Base-by-base conservation (phyloP, 2,329 filamentous ascomycete species). In the Neonectria coccinea region DNA sequence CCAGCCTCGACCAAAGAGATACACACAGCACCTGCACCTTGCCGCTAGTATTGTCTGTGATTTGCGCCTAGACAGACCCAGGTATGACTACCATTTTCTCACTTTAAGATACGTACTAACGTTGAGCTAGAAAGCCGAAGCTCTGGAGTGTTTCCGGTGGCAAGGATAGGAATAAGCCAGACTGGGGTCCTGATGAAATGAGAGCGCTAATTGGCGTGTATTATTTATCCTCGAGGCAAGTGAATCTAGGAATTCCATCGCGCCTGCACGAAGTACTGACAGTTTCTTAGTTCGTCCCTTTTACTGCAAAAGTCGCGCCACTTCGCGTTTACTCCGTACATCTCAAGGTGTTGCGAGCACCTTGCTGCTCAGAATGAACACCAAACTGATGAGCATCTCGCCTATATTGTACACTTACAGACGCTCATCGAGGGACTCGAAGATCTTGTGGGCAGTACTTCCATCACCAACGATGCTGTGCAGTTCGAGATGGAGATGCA, bases 21-120 rank as follows among this genome's bases (percentile, higher is more conserved):
- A 75, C 9, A 75, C 69, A 1, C 76, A 78, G 10, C 70, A 76
- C 41, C 39, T 78, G 0, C 72, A 74, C 29, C 66, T 78, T 1
- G 71, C 71, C 0, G 72, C 68, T 0, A 78, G 76, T 14, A 78
- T 78, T 1, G 61, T 78, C 1, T 70, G 69, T n/a, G 76, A 78
- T 33, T 5, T 78, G 41, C 65, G 76, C 0, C 62, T 78, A 0
- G 76, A 78, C 6, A 68, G 64, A 5, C 73, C 75, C 0, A 66
- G 48, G 48, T 50, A 50, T 18, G n/a, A 20, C 6, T 3, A n/a
- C 11, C 27, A 47, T 31, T 11, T 7, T 6, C 8, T 2, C 16
- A 12, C 9, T 3, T 11, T 50, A 10, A 5, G 8, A 11, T 6
- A n/a, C 29, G 10, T 12, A 29, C 7, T 50, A 16, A 50, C 2